These are phyloP conservation scores for Suillus luteus DNA, from an alignment of 768 basidiomycete genomes.

Conservation along the genomic window DNA sequence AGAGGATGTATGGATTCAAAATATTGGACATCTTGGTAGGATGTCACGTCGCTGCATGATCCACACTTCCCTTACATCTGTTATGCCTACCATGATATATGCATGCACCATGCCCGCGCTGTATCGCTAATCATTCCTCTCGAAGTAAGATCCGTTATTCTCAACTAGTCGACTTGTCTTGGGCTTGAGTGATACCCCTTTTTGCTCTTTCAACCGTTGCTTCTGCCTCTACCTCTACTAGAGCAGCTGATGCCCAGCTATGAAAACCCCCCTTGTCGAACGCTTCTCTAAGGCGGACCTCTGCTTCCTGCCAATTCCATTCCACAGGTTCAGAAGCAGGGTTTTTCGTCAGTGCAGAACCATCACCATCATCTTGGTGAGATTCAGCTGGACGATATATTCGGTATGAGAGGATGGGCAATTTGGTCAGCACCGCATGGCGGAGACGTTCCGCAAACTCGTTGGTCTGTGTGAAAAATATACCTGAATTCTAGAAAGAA, in stretches of 20 bases:
- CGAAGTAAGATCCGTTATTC: not conserved
- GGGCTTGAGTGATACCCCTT: conserved; percentile 1
- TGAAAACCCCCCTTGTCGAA: conserved; percentile 61
- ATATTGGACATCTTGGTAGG: conserved; percentile 5
- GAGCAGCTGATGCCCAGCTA: conserved; percentile 54
- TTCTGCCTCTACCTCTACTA: conserved; percentile 61
- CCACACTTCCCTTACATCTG: conserved; percentile 18
- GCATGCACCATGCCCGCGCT: conserved; percentile 16
- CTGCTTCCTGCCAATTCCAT: conserved; percentile 57
- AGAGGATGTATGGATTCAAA: conserved; percentile 16
- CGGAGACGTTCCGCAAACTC: conserved; percentile 67
- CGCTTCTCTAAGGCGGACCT: conserved; percentile 53
- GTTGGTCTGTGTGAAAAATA: conserved; percentile 41
- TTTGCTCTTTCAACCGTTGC: conserved; percentile 47
- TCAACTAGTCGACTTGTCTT: not conserved
- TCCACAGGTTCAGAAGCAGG: conserved; percentile 9
- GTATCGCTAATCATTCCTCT: not conserved
- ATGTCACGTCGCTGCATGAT: conserved; percentile 16
- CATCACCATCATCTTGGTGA: conserved; percentile 23
- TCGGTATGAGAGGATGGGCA: conserved; percentile 51
- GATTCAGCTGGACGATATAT: conserved; percentile 50
- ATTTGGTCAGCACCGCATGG: conserved; percentile 41
- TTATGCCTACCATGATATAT: conserved; percentile 27
- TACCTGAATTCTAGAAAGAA: not conserved
- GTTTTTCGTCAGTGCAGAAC: not conserved